Base-by-base conservation (phyloP, 768 basidiomycete genomes). In the Agaricus blazei region DNA sequence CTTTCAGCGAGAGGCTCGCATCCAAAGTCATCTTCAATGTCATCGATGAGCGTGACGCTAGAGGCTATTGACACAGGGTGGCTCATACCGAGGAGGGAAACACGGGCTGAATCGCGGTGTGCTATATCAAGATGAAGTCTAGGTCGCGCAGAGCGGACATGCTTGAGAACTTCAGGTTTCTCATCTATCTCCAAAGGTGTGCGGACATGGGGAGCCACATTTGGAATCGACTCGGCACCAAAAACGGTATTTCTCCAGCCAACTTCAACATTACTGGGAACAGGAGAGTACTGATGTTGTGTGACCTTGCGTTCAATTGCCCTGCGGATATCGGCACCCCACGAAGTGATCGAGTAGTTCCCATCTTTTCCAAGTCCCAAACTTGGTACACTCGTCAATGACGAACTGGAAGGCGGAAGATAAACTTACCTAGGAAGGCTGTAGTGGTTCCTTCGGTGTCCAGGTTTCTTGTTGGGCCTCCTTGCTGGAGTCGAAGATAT, bases 281-380 rank as follows among this genome's bases (percentile, higher is more conserved):
- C 62, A 14, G 70, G 65, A 36, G 69, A 68, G 59, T 77, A 69
- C 27, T 49, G 38, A 28, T 31, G 24, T 48, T 75, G 72, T 2
- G 65, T 73, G 51, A 71, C 66, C 50, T 72, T 73, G 48, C 51
- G 65, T 48, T 82, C 79, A 26, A 84, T 59, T 5, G 77, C 79
- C 54, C 67, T 73, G 58, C 76, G 73, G 37, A 85, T 67, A n/a
- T 86, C 85, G 3, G 72, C 72, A 57, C 74, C 72, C 83, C 79
- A 84, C 15, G 67, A 65, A 4, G 79, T 67, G 46, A 82, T 65
- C 37, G 80, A 73, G 45, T 81, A 78, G 9, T 79, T 58, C 15
- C 79, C 80, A 54, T 82, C 82, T 64, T 81, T 83, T 42, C 81
- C 81, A 37, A 88, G 79, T 58, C 81, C 73, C 28, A 88, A 74